phyloP scores from a whole-genome alignment of 176 grass and related monocot genomes.

The Sorghum bicolor region Sorghum_bicolor_NCBIv3 NC_012879.2:5373501-5374000 shows the following conservation, averaged over 20 bases:
- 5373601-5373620: conserved; percentile 30
- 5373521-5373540: conserved; percentile 48
- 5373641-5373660: conserved; percentile 35
- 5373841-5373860: conserved; percentile 31
- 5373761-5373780: conserved; percentile 59
- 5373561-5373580: conserved; percentile 41
- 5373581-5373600: conserved; percentile 41
- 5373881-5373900: conserved; percentile 50
- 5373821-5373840: conserved; percentile 45
- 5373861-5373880: conserved; percentile 56
- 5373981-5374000: conserved; percentile 59
- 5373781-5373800: conserved; percentile 69
- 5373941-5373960: conserved; percentile 42
- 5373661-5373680: conserved; percentile 39
- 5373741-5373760: conserved; percentile 39
- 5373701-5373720: conserved; percentile 58
- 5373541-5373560: conserved; percentile 22
- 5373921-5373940: conserved; percentile 56
- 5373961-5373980: conserved; percentile 14
- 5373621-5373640: conserved; percentile 81
- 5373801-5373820: conserved; percentile 50
- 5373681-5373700: conserved; percentile 52
- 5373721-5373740: conserved; percentile 33
- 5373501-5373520: conserved; percentile 36
- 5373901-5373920: conserved; percentile 40